phyloP scores from a whole-genome alignment of 2,329 filamentous ascomycete species.

The Zymoseptoria passerinii region DNA sequence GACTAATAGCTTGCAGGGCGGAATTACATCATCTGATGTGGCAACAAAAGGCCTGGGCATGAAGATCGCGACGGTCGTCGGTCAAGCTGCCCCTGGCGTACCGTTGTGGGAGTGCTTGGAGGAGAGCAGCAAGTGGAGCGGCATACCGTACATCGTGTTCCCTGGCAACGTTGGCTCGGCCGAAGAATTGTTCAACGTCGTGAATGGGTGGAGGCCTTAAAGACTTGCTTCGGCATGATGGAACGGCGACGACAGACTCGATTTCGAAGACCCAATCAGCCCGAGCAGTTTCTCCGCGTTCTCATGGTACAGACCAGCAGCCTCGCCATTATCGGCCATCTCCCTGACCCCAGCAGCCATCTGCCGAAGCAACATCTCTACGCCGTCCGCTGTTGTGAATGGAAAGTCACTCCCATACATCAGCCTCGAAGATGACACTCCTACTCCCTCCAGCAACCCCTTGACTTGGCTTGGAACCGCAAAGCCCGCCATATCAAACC shows the following conservation, averaged over 20 bases:
- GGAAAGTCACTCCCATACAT: constrained; percentile 48
- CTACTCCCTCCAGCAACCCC: constrained; percentile 36
- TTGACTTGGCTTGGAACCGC: constrained; percentile 43
- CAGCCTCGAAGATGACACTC: constrained; percentile 36
- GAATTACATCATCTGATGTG: constrained; percentile 52
- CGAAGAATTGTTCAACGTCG: background rate
- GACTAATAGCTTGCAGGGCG: constrained; percentile 30
- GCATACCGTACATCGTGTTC: constrained; percentile 50
- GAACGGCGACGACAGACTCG: background rate
- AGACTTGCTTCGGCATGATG: background rate
- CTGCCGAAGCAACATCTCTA: constrained; percentile 31
- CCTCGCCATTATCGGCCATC: constrained; percentile 31
- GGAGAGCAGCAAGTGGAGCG: constrained; percentile 41
- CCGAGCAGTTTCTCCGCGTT: constrained; percentile 30
- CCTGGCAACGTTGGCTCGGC: constrained; percentile 48
- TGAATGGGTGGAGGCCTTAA: background rate
- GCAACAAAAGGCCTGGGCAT: constrained; percentile 50
- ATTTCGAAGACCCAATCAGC: too few relatives aligned
- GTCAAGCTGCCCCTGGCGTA: constrained; percentile 50
- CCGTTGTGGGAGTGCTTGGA: constrained; percentile 54
- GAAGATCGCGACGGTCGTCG: constrained; percentile 47
- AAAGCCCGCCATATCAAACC: constrained; percentile 47
- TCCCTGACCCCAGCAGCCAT: constrained; percentile 37
- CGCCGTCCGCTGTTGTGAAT: constrained; percentile 37
- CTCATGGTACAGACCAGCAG: constrained; percentile 31